These are phyloP conservation scores for Pontederia crassipes DNA, from an alignment of 176 grass and related monocot genomes.

Conservation along the genomic window DNA sequence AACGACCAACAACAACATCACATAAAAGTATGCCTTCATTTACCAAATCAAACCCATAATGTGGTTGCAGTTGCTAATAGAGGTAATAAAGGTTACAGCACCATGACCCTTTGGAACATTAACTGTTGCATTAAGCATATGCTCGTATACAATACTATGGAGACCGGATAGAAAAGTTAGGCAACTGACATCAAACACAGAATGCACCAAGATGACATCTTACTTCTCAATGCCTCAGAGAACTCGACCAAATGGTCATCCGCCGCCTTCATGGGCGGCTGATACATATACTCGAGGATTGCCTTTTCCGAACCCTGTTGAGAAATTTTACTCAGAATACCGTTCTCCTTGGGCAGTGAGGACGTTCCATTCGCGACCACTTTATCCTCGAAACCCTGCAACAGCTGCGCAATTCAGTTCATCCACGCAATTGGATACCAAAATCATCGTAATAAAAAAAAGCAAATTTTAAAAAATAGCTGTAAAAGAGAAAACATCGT, in stretches of 20 bases:
- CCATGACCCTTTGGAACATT: too few relatives aligned
- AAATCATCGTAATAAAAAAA: background rate
- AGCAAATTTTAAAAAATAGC: background rate
- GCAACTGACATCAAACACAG: background rate
- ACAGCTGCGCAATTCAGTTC: background rate
- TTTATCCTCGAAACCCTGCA: conserved; percentile 36
- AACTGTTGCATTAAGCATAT: too few relatives aligned
- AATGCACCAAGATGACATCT: conserved; percentile 4
- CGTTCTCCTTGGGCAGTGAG: conserved; percentile 38
- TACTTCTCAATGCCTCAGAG: conserved; percentile 89
- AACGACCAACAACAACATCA: too few relatives aligned
- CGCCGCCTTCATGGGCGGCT: conserved; percentile 54
- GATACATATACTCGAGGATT: conserved; percentile 48
- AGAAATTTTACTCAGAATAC: conserved; percentile 26
- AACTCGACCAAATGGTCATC: conserved; percentile 90
- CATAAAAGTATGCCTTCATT: too few relatives aligned
- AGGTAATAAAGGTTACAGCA: too few relatives aligned
- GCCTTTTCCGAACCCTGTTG: conserved; percentile 38
- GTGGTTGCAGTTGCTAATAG: too few relatives aligned
- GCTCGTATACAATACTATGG: too few relatives aligned
- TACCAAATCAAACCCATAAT: too few relatives aligned
- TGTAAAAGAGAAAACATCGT: too few relatives aligned
- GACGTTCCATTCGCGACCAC: conserved; percentile 23
- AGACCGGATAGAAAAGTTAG: background rate
- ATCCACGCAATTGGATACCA: background rate